Conservation (phyloP, 139 green algal genomes). For the Bryopsis sp. region DNA sequence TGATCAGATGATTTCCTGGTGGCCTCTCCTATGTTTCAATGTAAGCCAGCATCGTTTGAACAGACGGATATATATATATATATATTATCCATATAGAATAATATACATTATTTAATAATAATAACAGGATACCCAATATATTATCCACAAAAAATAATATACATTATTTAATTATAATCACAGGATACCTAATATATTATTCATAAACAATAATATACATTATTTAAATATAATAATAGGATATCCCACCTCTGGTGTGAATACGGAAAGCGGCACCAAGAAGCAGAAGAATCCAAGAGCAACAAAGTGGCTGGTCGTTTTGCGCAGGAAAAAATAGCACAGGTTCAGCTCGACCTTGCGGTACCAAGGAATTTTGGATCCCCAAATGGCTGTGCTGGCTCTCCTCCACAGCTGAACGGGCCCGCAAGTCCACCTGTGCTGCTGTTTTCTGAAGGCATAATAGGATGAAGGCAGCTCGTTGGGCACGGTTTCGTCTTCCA, state of each 20-base stretch:
- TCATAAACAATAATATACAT: not conserved
- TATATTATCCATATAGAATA: too few relatives aligned
- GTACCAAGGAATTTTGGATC: conserved; percentile 12
- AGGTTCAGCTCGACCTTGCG: conserved; percentile 55
- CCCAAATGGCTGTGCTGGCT: conserved; percentile 10
- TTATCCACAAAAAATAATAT: too few relatives aligned
- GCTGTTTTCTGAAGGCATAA: conserved; percentile 93
- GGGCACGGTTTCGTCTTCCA: conserved; percentile 54
- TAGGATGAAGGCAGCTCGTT: conserved; percentile 84
- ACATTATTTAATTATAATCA: too few relatives aligned
- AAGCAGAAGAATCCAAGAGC: conserved; percentile 76
- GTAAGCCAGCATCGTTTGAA: too few relatives aligned
- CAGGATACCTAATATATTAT: too few relatives aligned
- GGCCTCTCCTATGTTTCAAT: too few relatives aligned
- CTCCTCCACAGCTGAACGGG: conserved; percentile 17
- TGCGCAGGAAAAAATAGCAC: conserved; percentile 71
- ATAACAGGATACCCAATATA: too few relatives aligned
- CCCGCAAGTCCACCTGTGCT: conserved; percentile 76
- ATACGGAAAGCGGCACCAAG: conserved; percentile 62
- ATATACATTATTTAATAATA: too few relatives aligned
- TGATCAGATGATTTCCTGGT: too few relatives aligned
- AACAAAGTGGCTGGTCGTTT: conserved; percentile 69
- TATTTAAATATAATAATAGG: not conserved
- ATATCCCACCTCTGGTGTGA: conserved; percentile 43
- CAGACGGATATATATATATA: too few relatives aligned